These are phyloP conservation scores for Populus alba DNA, from an alignment of 345 rosid species.

Conservation along the genomic window DNA sequence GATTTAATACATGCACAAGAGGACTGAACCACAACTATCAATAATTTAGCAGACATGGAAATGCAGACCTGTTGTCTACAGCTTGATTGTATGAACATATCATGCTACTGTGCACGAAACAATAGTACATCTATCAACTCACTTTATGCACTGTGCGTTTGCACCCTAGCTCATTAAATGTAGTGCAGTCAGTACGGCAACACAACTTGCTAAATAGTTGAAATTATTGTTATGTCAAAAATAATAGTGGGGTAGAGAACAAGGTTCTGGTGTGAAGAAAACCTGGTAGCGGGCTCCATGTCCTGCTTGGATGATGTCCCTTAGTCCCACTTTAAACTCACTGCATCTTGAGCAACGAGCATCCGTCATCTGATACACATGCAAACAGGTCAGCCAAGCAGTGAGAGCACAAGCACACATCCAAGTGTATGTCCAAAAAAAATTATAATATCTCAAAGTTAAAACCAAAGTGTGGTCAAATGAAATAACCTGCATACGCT, in stretches of 20 bases:
- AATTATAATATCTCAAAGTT: background rate
- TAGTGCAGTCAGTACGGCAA: background rate
- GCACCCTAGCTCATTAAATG: background rate
- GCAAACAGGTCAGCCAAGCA: background rate
- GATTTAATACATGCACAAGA: background rate
- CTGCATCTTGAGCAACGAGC: constrained; percentile 82
- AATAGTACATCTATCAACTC: background rate
- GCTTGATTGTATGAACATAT: background rate
- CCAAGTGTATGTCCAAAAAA: background rate
- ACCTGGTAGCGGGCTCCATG: constrained; percentile 97
- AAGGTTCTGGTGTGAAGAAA: background rate
- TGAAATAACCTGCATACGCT: constrained; percentile 70
- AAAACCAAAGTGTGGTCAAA: background rate
- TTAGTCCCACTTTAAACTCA: constrained; percentile 63
- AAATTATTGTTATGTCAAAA: background rate
- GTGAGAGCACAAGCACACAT: background rate
- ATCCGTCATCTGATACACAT: constrained; percentile 59
- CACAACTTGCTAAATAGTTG: background rate
- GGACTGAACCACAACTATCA: background rate
- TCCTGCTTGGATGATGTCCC: constrained; percentile 97
- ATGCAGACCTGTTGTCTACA: background rate
- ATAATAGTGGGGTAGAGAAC: background rate
- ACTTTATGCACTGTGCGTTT: background rate
- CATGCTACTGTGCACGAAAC: background rate
- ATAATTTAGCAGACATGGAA: background rate